Evolutionary conservation across 148 eudicot genomes (phyloP).

Genomic region (Spergularia marina): DNA sequence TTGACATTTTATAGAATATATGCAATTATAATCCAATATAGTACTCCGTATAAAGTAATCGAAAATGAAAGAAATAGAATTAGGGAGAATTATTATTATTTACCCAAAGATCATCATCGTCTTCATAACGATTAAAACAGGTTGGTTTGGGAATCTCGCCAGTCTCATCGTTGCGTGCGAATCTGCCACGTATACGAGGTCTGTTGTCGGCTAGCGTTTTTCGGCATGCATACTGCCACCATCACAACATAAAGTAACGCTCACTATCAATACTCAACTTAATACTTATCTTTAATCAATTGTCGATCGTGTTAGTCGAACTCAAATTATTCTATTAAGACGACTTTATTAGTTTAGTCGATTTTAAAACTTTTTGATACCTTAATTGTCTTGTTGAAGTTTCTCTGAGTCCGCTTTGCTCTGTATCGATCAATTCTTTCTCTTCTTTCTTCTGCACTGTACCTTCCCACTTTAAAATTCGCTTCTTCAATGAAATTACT

Average conservation of each 20-base stretch:
- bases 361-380: constrained; percentile 24
- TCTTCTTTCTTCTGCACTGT: constrained; percentile 80
- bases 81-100: background rate
- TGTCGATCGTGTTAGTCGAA: background rate
- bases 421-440: constrained; percentile 80
- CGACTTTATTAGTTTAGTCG: background rate
- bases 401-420: constrained; percentile 83
- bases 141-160: constrained; percentile 60
- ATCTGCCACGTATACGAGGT: constrained; percentile 92
- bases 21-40: no score
- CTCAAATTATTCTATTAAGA: no score
- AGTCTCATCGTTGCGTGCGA: constrained; percentile 83
- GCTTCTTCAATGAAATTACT: constrained; percentile 56
- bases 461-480: constrained; percentile 68
- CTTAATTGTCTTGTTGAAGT: constrained; percentile 92
- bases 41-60: background rate
- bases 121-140: constrained; percentile 48
- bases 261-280: background rate
- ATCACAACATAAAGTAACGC: background rate
- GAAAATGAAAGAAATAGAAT: background rate
- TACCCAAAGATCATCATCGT: constrained; percentile 77
- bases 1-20: background rate
- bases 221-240: constrained; percentile 80
- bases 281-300: background rate
- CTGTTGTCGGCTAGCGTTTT: constrained; percentile 92